Evolutionary conservation across 352 stramenopile species (phyloP).

Genomic region (Pythium aquatile): DNA sequence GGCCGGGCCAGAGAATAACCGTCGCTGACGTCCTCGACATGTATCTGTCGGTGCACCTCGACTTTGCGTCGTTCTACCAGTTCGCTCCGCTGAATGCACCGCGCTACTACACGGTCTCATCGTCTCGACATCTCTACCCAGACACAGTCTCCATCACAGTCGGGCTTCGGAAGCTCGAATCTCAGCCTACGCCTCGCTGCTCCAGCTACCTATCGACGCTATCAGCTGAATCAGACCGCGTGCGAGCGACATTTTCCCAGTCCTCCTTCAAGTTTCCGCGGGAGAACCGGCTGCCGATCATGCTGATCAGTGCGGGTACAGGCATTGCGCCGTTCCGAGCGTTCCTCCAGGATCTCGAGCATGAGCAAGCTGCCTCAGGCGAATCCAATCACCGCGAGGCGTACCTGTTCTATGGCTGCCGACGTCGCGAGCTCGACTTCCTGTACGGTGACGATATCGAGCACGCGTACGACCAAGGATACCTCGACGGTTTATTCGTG

Average conservation of each 20-base stretch:
- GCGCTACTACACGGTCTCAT: constrained; percentile 85
- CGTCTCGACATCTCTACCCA: constrained; percentile 55
- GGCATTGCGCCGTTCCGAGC: constrained; percentile 83
- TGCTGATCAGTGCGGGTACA: constrained; percentile 78
- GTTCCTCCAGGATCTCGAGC: constrained; percentile 72
- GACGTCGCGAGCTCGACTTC: constrained; percentile 54
- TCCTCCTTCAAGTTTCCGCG: constrained; percentile 78
- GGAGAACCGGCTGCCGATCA: constrained; percentile 53
- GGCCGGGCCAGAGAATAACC: constrained; percentile 34
- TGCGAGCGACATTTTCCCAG: constrained; percentile 67
- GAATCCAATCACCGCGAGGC: constrained; percentile 37
- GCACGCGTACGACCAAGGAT: constrained; percentile 31
- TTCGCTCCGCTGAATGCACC: constrained; percentile 60
- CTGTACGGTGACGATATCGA: constrained; percentile 71
- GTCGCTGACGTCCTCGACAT: constrained; percentile 65
- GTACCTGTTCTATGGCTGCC: constrained; percentile 82
- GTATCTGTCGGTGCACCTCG: constrained; percentile 64
- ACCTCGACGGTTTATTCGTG: constrained; percentile 57
- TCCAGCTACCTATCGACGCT: constrained; percentile 69
- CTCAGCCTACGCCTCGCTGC: constrained; percentile 63
- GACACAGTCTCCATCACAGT: constrained; percentile 72
- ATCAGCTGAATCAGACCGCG: constrained; percentile 33
- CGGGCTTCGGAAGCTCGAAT: constrained; percentile 50
- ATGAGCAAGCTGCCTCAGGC: constrained; percentile 37
- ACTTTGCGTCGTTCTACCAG: constrained; percentile 67